Base-by-base conservation (phyloP, 805 yeast species). In the Zygoascus ofunaensis region DNA sequence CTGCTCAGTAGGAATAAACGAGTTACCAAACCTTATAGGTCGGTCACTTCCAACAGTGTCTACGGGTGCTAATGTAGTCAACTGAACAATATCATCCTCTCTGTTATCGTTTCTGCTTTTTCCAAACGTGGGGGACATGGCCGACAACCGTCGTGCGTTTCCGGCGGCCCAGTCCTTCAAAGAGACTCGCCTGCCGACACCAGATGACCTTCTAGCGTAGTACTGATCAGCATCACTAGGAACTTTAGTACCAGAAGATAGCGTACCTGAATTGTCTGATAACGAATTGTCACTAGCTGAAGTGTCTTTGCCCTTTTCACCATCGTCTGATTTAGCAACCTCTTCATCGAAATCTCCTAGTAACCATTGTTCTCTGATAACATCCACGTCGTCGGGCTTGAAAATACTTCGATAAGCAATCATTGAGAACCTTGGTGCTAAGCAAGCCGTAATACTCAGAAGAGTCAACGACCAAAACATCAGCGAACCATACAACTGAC, bases 361-460 rank as follows among this genome's bases (percentile, higher is more conserved):
- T 28, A 38, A 41, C 48, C 73, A 76, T 49, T 72, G 62, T 53
- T 82, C 92, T 44, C 92, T 69, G 40, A 84, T 68, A 44, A 82
- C 76, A 55, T 84, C 94, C 38, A 79, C 70, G 56, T 83, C 92
- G 33, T 64, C 58, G 2, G 94, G 94, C 42, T 55, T 56, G 62
- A 74, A 80, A 45, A 77, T 65, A 43, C 72, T 66, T 53, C 62
- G 72, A 41, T 73, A 49, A 37, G 74, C 63, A 55, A 79, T 79
- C 52, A 56, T 67, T 2, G 67, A 55, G 57, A 80, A 73, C 42
- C 87, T 71, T 4, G 94, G 94, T 39, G 80, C 57, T 36, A 83
- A 49, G 49, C 80, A 74, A 14, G 65, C 57, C 8, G 79, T 56
- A 1, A 76, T 61, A 10, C 82, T 81, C 32, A 81, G 62, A 46